Base-by-base conservation (phyloP, 305 asterid genomes). In the Euphrasia arctica region DNA sequence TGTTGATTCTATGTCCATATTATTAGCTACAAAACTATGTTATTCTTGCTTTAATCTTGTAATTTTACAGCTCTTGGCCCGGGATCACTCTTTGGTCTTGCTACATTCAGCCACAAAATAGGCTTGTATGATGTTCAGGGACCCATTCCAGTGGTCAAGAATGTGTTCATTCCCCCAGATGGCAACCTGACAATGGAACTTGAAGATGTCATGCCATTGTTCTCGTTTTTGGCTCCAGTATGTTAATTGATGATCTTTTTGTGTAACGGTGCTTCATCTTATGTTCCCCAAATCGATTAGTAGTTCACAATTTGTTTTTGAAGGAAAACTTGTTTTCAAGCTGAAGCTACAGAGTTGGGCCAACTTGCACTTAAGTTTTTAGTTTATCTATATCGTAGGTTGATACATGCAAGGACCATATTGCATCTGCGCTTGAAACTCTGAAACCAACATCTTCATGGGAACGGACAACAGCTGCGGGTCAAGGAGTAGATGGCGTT, bases 81-180 rank as follows among this genome's bases (percentile, higher is more conserved):
- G 10, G 98, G 97, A 47, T 93, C 98, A 58, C 97, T 93, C 62
- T 92, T 93, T 77, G 98, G 98, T 66, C 91, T 93, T 60, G 96
- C 97, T 63, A 90, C 94, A 14, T 87, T 90, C 79, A 93, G 97
- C 87, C 97, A 93, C 78, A 93, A 86, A 90, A 72, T 93, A 72
- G 98, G 97, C 70, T 70, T 93, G 72, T 93, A 90, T 77, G 98
- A 93, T 82, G 97, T 90, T 67, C 98, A 93, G 76, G 98, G 98
- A 36, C 95, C 98, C 52, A 88, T 93, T 68, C 98, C 98, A 58
- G 94, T 90, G 72, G 98, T 90, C 80, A 93, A 86, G 80, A 90
- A 87, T 82, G 96, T 84, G 25, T 93, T 93, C 70, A 78, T 93
- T 64, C 97, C 93, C 51, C 86, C 95, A 27, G 98, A 91, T 63